These are phyloP conservation scores for Pneumocystis sp. DNA, from an alignment of 1,139 yeast genomes.

Conservation along the genomic window DNA sequence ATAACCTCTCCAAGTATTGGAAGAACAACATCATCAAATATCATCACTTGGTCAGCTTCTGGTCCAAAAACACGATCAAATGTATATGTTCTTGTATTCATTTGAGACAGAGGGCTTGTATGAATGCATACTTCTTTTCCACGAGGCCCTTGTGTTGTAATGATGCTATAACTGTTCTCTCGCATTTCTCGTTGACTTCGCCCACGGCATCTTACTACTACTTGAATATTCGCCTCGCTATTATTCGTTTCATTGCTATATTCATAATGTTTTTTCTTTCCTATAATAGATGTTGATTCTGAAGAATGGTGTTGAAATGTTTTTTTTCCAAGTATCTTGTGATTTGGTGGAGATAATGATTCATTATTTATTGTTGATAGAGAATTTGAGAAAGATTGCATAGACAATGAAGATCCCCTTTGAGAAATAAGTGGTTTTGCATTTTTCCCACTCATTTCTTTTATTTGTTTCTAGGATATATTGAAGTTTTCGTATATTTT, in stretches of 20 bases:
- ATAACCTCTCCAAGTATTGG: slow-evolving; percentile 40
- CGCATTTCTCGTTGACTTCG: slow-evolving; percentile 56
- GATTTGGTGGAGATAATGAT: background rate
- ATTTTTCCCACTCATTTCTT: background rate
- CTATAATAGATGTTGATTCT: background rate
- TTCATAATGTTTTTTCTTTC: background rate
- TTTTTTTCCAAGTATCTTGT: background rate
- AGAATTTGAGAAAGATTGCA: background rate
- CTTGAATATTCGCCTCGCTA: slow-evolving; percentile 42
- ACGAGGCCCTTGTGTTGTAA: slow-evolving; percentile 21
- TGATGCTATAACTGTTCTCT: slow-evolving; percentile 60
- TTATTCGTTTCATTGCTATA: slow-evolving; percentile 2
- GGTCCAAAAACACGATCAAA: slow-evolving; percentile 63
- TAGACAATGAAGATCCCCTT: background rate
- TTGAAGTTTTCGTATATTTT: background rate
- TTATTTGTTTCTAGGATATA: background rate
- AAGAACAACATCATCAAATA: slow-evolving; percentile 45
- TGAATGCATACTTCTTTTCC: slow-evolving; percentile 22
- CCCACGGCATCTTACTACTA: slow-evolving; percentile 79
- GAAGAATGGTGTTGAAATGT: background rate
- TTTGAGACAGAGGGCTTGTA: slow-evolving; percentile 20
- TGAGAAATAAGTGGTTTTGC: background rate
- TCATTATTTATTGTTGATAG: background rate
- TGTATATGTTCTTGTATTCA: slow-evolving; percentile 36
- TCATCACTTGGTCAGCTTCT: slow-evolving; percentile 48